Conservation (phyloP, 371 early-diverging fungal genomes). For the Haplosporangium sp. region DNA sequence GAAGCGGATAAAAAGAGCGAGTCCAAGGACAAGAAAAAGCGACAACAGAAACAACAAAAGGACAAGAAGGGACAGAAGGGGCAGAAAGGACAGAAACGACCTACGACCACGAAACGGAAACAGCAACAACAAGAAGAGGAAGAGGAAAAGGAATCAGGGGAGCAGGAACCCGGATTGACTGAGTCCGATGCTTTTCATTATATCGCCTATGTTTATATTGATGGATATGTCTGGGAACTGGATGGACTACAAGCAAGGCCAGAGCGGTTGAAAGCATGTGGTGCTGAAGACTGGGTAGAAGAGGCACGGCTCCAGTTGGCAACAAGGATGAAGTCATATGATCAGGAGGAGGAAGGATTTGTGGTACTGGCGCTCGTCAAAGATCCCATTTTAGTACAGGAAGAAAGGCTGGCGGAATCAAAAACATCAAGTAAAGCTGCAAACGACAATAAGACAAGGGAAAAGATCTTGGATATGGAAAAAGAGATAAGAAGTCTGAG, state of each 20-base stretch:
- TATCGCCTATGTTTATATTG: slow-evolving; percentile 56
- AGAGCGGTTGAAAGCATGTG: slow-evolving; percentile 13
- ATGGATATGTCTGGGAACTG: slow-evolving; percentile 60
- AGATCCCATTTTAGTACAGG: not conserved
- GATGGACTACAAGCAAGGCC: slow-evolving; percentile 62
- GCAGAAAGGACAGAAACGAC: no score
- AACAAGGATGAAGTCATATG: slow-evolving; percentile 3
- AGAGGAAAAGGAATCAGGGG: not conserved
- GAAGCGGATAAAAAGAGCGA: no score
- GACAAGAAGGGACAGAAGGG: no score
- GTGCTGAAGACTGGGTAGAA: slow-evolving; percentile 1
- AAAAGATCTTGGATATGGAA: no score
- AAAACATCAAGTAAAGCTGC: not conserved
- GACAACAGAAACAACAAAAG: no score
- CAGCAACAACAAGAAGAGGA: slow-evolving; percentile 1
- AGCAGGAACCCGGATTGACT: not conserved
- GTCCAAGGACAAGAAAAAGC: no score
- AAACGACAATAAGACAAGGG: no score
- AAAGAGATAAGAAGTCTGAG: not conserved
- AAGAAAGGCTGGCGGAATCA: not conserved
- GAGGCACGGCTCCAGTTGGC: slow-evolving; percentile 4
- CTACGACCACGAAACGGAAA: no score
- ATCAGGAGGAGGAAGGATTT: slow-evolving; percentile 6
- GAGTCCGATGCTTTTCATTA: slow-evolving; percentile 45
- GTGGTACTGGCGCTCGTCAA: slow-evolving; percentile 18